Base-by-base conservation (phyloP, 1,139 yeast genomes). In the Kodamaea arcana region DNA sequence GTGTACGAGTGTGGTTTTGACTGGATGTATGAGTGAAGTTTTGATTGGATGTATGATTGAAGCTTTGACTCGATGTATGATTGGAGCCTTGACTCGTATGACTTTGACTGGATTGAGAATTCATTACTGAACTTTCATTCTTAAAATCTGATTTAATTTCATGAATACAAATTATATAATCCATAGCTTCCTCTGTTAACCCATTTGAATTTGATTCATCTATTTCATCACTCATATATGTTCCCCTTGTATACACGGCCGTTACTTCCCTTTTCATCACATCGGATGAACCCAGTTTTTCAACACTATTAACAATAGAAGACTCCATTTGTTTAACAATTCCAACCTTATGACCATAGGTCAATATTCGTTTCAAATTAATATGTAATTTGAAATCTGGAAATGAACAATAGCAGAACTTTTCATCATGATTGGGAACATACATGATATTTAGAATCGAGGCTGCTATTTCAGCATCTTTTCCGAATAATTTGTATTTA, bases 281-380 rank as follows among this genome's bases (percentile, higher is more conserved):
- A 21, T 74, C 75, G 5, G 49, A 35, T 60, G 66, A 42, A 52
- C 69, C 40, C 7, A 17, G 22, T 62, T 77, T 62, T 35, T 68
- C 74, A 8, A 64, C 47, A 5, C 60, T 47, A 33, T 84, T 83
- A 8, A 84, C 66, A 0, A 88, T 86, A 0, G 90, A 80, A 0
- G 92, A 78, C 53, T 90, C 97, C 24, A 77, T 69, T 52, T 92
- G 98, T 48, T 83, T 82, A 0, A 90, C 94, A 1, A 92, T 78
- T 0, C 95, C 97, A 3, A 92, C 88, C 52, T 84, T 90, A 34
- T 74, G 59, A 0, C 90, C 90, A 34, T 65, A 65, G 29, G 69
- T 74, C 8, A 85, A 57, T 4, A 85, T 54, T 37, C 88, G 63
- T 51, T 83, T 83, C 31, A 90, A 64, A 55, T 88, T 90, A 18